phyloP scores from a whole-genome alignment of 2,329 filamentous ascomycete species.

The Magnaporthiopsis poae region DNA sequence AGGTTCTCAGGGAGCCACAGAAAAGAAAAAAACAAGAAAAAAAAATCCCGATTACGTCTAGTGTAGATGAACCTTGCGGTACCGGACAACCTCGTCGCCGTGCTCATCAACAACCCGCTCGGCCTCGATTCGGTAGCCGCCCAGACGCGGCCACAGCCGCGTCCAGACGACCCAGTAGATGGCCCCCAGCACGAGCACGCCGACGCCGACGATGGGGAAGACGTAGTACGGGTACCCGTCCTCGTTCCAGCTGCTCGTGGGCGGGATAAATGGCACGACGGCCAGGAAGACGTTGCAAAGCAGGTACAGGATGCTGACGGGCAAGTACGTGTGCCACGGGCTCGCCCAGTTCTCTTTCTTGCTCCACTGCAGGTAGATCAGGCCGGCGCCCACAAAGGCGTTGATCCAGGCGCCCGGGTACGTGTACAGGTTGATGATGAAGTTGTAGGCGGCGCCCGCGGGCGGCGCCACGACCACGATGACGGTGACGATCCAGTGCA shows the following conservation, averaged over 20 bases:
- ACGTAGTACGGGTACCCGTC: constrained; percentile 47
- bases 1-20: not conserved
- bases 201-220: constrained; percentile 45
- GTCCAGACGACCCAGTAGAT: constrained; percentile 46
- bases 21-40: not conserved
- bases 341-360: constrained; percentile 38
- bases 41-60: not conserved
- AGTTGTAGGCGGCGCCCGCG: constrained; percentile 42
- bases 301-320: constrained; percentile 38
- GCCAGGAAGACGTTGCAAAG: constrained; percentile 43
- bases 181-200: constrained; percentile 38
- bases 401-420: constrained; percentile 38
- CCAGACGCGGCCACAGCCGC: constrained; percentile 36
- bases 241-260: constrained; percentile 34
- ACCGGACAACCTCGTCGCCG: constrained; percentile 31
- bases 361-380: constrained; percentile 15
- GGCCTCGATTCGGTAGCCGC: constrained; percentile 39
- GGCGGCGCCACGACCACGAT: constrained; percentile 33
- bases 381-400: constrained; percentile 12
- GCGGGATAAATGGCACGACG: constrained; percentile 46
- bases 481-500: constrained; percentile 57
- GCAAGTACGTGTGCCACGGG: constrained; percentile 41
- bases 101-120: constrained; percentile 31
- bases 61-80: constrained; percentile 15
- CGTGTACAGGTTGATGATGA: constrained; percentile 42